A percentile compares a stretch with the other conserved stretches of the same genome.
Conservation (phyloP, 1,139 yeast species). For the Candida glucosophila region DNA sequence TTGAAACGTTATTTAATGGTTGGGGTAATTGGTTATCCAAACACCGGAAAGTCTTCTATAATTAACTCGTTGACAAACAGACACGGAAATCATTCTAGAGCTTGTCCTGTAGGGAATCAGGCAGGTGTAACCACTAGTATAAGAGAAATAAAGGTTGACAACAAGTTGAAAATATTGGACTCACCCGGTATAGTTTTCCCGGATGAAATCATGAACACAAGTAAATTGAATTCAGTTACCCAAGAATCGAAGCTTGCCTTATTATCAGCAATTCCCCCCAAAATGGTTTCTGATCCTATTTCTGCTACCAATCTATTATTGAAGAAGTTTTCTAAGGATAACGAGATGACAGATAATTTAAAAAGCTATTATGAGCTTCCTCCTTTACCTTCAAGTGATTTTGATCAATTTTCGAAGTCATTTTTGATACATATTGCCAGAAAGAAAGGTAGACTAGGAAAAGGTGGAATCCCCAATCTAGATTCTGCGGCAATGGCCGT, state of each 20-base stretch:
- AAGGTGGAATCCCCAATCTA: constrained; percentile 88
- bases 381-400: constrained; percentile 58
- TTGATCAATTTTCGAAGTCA: constrained; percentile 68
- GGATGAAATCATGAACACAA: constrained; percentile 39
- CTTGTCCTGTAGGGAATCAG: constrained; percentile 95
- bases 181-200: constrained; percentile 99
- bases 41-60: constrained; percentile 87
- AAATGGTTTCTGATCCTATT: constrained; percentile 75
- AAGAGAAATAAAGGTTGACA: constrained; percentile 88
- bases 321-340: constrained; percentile 62
- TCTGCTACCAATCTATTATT: constrained; percentile 73
- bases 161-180: constrained; percentile 79
- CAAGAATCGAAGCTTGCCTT: constrained; percentile 85
- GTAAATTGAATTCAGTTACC: constrained; percentile 44
- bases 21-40: constrained; percentile 96
- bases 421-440: constrained; percentile 91
- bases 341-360: constrained; percentile 70
- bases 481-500: constrained; percentile 78
- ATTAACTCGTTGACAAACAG: constrained; percentile 84
- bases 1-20: constrained; percentile 88
- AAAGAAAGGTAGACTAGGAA: constrained; percentile 83
- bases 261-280: constrained; percentile 85
- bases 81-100: constrained; percentile 59
- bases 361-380: constrained; percentile 71
- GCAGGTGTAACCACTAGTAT: constrained; percentile 94